phyloP scores from a whole-genome alignment of 2,329 filamentous ascomycete genomes.

The Ceratocystis colombiana region DNA sequence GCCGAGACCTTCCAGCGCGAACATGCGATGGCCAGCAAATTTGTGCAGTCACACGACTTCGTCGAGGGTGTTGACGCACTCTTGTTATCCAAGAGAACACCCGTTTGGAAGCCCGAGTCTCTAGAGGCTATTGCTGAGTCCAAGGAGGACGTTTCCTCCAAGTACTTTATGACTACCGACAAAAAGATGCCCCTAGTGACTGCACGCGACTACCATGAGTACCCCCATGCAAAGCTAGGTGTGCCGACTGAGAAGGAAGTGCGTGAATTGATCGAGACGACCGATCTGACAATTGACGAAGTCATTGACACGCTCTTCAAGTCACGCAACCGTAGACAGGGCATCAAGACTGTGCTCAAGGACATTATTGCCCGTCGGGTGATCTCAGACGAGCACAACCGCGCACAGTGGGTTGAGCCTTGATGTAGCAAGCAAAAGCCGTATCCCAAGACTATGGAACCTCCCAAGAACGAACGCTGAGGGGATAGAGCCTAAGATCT shows the following conservation, averaged over 20 bases:
- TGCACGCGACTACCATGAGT: conserved; percentile 54
- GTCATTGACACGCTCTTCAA: conserved; percentile 54
- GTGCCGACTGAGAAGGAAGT: conserved; percentile 63
- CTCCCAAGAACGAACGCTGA: conserved; percentile 3
- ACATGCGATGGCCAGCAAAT: conserved; percentile 69
- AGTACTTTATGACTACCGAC: conserved; percentile 54
- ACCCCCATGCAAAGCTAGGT: conserved; percentile 61
- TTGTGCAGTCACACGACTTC: conserved; percentile 90
- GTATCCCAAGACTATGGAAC: background rate
- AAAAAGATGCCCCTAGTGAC: conserved; percentile 45
- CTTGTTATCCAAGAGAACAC: conserved; percentile 31
- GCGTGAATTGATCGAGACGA: conserved; percentile 36
- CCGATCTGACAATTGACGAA: conserved; percentile 41
- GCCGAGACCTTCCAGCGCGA: conserved; percentile 76
- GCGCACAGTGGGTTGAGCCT: conserved; percentile 34
- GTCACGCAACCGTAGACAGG: conserved; percentile 53
- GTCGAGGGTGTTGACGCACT: conserved; percentile 63
- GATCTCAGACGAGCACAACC: conserved; percentile 37
- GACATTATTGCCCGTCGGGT: conserved; percentile 61
- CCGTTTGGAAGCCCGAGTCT: conserved; percentile 68
- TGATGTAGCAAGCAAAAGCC: background rate
- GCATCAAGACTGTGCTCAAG: conserved; percentile 55
- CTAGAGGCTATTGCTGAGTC: conserved; percentile 52
- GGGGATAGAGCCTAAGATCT: background rate
- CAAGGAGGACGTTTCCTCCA: conserved; percentile 43